Evolutionary conservation across 371 early-diverging fungal species (phyloP).

Genomic region (Dichotomocladium elegans): DNA sequence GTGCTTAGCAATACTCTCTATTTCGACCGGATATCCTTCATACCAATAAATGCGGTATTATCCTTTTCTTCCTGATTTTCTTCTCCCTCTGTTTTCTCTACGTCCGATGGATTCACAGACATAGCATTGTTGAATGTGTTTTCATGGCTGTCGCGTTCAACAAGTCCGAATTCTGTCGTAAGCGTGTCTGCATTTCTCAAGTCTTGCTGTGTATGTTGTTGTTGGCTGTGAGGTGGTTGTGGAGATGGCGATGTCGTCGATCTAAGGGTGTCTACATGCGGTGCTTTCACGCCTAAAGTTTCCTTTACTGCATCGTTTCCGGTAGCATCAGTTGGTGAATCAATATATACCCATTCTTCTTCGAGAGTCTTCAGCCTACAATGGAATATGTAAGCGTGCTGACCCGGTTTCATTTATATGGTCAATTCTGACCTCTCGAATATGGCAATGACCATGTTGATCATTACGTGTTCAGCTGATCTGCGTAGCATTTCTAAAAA

Average conservation of each 20-base stretch:
- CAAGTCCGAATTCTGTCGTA: slow-evolving; percentile 3
- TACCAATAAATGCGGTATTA: neutral
- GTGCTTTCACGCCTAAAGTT: slow-evolving; percentile 3
- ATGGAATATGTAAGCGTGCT: neutral
- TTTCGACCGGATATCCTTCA: neutral
- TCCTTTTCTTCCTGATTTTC: neutral
- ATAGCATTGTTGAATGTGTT: too few relatives aligned
- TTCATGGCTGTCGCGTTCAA: slow-evolving; percentile 3
- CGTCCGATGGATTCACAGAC: too few relatives aligned
- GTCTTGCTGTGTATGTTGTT: neutral
- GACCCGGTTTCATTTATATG: neutral
- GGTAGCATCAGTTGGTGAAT: slow-evolving; percentile 15
- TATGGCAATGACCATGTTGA: slow-evolving; percentile 68
- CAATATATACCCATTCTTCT: slow-evolving; percentile 43
- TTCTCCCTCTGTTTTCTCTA: slow-evolving; percentile 3
- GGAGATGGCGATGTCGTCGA: slow-evolving; percentile 23
- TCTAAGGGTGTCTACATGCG: slow-evolving; percentile 41
- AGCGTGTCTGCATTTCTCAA: neutral
- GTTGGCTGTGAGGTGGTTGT: neutral
- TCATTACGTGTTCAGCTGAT: slow-evolving; percentile 80
- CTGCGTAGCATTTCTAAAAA: slow-evolving; percentile 69
- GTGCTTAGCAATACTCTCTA: neutral
- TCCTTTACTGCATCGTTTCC: slow-evolving; percentile 2
- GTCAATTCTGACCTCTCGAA: slow-evolving; percentile 54
- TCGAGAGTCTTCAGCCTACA: slow-evolving; percentile 33